phyloP scores from a whole-genome alignment of 2,329 filamentous ascomycete species.

The Acephala macrosclerotiorum region DNA sequence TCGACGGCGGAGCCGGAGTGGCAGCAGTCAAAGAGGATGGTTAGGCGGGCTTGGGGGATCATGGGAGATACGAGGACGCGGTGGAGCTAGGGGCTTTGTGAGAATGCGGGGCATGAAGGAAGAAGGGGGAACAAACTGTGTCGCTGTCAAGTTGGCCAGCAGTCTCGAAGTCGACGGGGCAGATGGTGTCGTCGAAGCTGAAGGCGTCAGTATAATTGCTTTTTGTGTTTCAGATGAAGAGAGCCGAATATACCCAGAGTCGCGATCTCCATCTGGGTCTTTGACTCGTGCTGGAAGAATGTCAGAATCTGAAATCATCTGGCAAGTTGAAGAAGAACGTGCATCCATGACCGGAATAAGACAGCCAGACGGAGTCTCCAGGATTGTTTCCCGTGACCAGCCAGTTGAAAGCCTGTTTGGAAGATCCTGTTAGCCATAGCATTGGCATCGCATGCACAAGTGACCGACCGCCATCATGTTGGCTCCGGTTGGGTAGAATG shows the following conservation, averaged over 20 bases:
- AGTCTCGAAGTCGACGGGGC: slow-evolving; percentile 59
- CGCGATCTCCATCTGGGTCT: slow-evolving; percentile 49
- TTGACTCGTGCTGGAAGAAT: slow-evolving; percentile 49
- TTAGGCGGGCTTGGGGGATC: slow-evolving; percentile 57
- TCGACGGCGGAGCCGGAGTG: slow-evolving; percentile 66
- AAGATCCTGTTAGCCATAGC: background rate
- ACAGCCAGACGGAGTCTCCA: slow-evolving; percentile 60
- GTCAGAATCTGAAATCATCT: slow-evolving; percentile 3
- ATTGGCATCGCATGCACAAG: background rate
- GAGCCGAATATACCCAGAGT: slow-evolving; percentile 40
- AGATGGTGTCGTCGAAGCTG: slow-evolving; percentile 57
- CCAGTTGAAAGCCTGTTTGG: slow-evolving; percentile 57
- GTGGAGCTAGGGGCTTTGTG: slow-evolving; percentile 50
- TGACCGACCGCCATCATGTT: slow-evolving; percentile 49
- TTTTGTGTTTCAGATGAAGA: slow-evolving; percentile 20
- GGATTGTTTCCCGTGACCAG: slow-evolving; percentile 57
- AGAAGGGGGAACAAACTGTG: slow-evolving; percentile 47
- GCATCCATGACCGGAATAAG: slow-evolving; percentile 66
- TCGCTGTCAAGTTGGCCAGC: slow-evolving; percentile 61
- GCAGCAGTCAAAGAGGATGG: slow-evolving; percentile 67
- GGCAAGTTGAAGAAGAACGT: background rate
- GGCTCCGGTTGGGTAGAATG: slow-evolving; percentile 45
- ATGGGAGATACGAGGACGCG: slow-evolving; percentile 58
- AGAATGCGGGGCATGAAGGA: background rate
- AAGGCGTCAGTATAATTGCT: slow-evolving; percentile 45